phyloP scores from a whole-genome alignment of 352 stramenopile genomes.

The Vaucheria bursata region DNA sequence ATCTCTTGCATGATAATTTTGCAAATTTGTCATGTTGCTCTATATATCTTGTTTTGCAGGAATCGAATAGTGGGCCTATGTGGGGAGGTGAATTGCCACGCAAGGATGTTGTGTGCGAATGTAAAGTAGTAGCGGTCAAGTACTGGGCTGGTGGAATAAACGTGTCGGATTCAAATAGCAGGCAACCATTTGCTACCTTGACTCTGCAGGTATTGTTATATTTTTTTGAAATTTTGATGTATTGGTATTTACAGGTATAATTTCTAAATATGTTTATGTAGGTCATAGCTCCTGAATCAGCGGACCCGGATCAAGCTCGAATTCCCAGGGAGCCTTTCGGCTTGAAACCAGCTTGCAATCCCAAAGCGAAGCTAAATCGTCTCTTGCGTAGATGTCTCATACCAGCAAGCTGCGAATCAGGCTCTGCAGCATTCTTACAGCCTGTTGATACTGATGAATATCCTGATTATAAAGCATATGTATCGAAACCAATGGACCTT shows the following conservation, averaged over 20 bases:
- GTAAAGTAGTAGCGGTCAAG: neutral
- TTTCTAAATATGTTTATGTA: too few relatives aligned
- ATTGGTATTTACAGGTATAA: too few relatives aligned
- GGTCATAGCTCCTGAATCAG: neutral
- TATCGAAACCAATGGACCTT: neutral
- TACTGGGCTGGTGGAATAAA: neutral
- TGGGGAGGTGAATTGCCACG: neutral
- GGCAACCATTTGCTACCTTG: neutral
- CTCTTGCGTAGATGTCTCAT: neutral
- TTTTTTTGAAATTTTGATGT: too few relatives aligned
- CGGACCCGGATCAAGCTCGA: neutral
- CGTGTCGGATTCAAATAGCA: neutral
- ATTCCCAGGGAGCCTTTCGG: neutral
- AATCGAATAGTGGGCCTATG: neutral
- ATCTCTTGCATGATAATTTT: too few relatives aligned
- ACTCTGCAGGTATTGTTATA: neutral
- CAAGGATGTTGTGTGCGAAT: neutral
- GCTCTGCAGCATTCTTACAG: neutral
- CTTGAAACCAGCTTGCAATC: neutral
- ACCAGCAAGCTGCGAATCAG: neutral
- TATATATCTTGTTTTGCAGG: too few relatives aligned
- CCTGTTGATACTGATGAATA: neutral
- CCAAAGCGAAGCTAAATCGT: neutral
- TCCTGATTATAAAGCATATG: neutral
- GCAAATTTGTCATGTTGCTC: too few relatives aligned